Evolutionary conservation across 2,329 filamentous ascomycete species (phyloP).

Genomic region (Penicillium brasilianum): DNA sequence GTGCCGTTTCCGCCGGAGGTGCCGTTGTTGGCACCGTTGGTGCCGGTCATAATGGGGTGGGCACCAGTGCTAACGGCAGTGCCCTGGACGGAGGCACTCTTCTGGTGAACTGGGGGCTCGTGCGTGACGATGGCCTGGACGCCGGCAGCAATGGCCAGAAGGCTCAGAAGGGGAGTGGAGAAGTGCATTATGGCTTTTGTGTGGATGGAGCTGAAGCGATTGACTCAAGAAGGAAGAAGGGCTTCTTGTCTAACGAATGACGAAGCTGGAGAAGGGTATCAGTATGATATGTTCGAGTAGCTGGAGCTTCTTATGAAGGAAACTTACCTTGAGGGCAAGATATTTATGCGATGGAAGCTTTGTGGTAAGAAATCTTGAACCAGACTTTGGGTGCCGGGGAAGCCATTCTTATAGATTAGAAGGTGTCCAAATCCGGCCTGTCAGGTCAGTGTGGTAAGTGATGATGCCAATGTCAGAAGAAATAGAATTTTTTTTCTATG

Average conservation of each 20-base stretch:
- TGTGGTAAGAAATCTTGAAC: constrained; percentile 3
- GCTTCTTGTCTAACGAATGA: constrained; percentile 32
- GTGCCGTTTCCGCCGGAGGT: background rate
- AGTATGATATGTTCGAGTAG: constrained; percentile 1
- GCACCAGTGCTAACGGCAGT: constrained; percentile 23
- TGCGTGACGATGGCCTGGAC: constrained; percentile 19
- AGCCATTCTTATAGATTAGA: constrained; percentile 28
- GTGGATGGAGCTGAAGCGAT: constrained; percentile 21
- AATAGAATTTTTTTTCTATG: constrained; percentile 15
- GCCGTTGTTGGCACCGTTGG: constrained; percentile 1
- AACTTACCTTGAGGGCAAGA: constrained; percentile 18
- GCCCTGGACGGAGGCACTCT: constrained; percentile 10
- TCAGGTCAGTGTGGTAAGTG: constrained; percentile 9
- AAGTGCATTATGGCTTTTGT: constrained; percentile 37
- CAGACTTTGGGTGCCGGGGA: constrained; percentile 2
- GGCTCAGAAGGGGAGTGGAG: constrained; percentile 24
- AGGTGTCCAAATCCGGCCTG: constrained; percentile 28
- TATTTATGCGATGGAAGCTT: constrained; percentile 15
- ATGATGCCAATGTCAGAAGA: constrained; percentile 29
- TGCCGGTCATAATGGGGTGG: constrained; percentile 27
- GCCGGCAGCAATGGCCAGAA: constrained; percentile 28
- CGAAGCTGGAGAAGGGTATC: constrained; percentile 17
- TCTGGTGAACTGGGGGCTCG: constrained; percentile 25
- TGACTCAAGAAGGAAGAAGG: constrained; percentile 20
- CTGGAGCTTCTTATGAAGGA: background rate